A percentile compares a stretch with the other conserved stretches of the same genome.
Evolutionary conservation across 345 rosid species (phyloP).

Genomic region (Dipteronia dyeriana): DNA sequence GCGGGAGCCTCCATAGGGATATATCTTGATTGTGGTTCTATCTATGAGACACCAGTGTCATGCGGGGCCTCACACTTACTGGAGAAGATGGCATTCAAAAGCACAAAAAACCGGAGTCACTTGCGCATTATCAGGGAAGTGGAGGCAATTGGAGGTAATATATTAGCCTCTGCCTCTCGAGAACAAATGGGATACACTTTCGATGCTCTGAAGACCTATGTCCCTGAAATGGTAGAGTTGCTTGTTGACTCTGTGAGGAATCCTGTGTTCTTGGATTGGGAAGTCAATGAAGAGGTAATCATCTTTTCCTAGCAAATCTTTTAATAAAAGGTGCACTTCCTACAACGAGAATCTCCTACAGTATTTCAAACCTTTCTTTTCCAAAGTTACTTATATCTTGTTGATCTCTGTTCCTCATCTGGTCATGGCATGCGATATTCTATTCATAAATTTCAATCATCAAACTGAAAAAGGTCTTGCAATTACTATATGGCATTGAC

Average conservation of each 20-base stretch:
- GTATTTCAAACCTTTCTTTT: not conserved
- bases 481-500: not conserved
- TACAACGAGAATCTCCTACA: not conserved
- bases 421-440: not conserved
- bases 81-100: conserved; percentile 83
- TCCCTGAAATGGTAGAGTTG: conserved; percentile 77
- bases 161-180: conserved; percentile 63
- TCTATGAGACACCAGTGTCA: conserved; percentile 61
- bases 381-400: not conserved
- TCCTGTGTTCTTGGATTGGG: conserved; percentile 87
- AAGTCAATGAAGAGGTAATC: conserved; percentile 71
- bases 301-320: not conserved
- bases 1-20: conserved; percentile 70
- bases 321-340: not conserved
- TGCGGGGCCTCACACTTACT: conserved; percentile 72
- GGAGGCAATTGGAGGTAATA: conserved; percentile 77
- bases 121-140: conserved; percentile 68
- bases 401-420: not conserved
- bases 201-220: conserved; percentile 70
- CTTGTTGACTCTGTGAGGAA: conserved; percentile 70
- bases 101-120: conserved; percentile 64
- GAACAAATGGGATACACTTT: conserved; percentile 75
- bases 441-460: not conserved
- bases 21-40: conserved; percentile 65
- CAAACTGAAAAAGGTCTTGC: not conserved